These are phyloP conservation scores for Monsonia emarginata DNA, from an alignment of 441 rosid species.

Conservation along the genomic window DNA sequence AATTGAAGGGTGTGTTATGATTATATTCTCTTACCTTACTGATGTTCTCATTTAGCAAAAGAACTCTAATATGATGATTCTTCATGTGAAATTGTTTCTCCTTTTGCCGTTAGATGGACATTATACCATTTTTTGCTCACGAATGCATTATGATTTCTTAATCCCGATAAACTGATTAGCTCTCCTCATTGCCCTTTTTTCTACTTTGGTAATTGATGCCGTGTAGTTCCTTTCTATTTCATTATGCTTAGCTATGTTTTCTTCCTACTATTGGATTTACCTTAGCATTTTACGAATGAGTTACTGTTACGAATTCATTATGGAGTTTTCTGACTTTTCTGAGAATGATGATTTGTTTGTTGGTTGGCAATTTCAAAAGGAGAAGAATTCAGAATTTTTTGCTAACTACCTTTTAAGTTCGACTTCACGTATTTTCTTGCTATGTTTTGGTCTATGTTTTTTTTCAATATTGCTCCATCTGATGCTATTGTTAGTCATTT, in stretches of 20 bases:
- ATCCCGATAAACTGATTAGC: neutral
- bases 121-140: neutral
- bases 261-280: neutral
- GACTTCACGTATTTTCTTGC: neutral
- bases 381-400: neutral
- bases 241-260: neutral
- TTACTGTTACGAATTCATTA: neutral
- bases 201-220: neutral
- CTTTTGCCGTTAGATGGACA: too few relatives aligned
- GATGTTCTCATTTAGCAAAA: neutral
- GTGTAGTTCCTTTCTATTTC: neutral
- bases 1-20: neutral
- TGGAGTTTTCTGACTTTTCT: neutral
- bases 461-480: neutral
- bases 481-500: neutral
- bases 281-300: neutral
- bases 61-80: neutral
- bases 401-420: neutral
- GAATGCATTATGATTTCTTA: neutral
- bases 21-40: neutral
- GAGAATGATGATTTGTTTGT: neutral
- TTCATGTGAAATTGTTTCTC: neutral
- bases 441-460: neutral
- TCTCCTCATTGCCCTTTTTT: neutral
- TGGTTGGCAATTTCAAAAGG: neutral